These are phyloP conservation scores for Sporisorium sorghi DNA, from an alignment of 1,284 basidiomycete genomes.

Conservation along the genomic window DNA sequence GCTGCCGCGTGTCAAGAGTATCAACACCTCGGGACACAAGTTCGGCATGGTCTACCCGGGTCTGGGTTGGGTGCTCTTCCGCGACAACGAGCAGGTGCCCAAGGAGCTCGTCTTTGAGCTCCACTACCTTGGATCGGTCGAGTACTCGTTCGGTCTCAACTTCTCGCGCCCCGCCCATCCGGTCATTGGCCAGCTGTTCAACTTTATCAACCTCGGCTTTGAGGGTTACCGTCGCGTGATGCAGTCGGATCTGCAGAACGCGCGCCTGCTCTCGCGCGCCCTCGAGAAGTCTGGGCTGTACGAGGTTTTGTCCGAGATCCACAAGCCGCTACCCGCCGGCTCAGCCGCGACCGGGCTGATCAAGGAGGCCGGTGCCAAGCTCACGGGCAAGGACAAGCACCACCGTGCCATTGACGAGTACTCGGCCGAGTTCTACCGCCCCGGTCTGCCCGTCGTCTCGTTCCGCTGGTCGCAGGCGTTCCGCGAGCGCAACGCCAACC, in stretches of 20 bases:
- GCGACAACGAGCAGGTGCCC: slow-evolving; percentile 71
- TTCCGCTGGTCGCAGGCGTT: slow-evolving; percentile 83
- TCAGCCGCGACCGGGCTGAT: slow-evolving; percentile 13
- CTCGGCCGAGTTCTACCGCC: slow-evolving; percentile 75
- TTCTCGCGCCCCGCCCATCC: slow-evolving; percentile 91
- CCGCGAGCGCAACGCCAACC: slow-evolving; percentile 52
- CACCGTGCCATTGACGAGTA: slow-evolving; percentile 59
- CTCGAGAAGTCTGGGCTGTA: slow-evolving; percentile 84
- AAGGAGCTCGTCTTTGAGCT: slow-evolving; percentile 82
- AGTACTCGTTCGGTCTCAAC: slow-evolving; percentile 84
- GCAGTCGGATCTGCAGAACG: slow-evolving; percentile 79
- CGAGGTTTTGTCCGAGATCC: slow-evolving; percentile 72
- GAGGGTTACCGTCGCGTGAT: slow-evolving; percentile 73
- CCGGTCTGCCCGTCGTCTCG: slow-evolving; percentile 88
- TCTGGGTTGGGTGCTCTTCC: slow-evolving; percentile 68
- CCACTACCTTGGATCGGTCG: slow-evolving; percentile 72
- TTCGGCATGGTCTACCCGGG: slow-evolving; percentile 88
- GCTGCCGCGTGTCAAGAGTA: slow-evolving; percentile 80
- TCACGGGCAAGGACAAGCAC: slow-evolving; percentile 8
- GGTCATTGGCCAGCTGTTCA: slow-evolving; percentile 92
- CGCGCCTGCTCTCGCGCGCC: slow-evolving; percentile 83
- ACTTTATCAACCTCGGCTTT: slow-evolving; percentile 71
- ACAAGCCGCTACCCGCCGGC: slow-evolving; percentile 58
- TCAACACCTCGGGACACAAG: slow-evolving; percentile 80
- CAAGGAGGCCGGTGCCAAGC: slow-evolving; percentile 71